Evolutionary conservation across 495 filamentous ascomycete genomes (phyloP).

Genomic region (Penicillium mononematosum): DNA sequence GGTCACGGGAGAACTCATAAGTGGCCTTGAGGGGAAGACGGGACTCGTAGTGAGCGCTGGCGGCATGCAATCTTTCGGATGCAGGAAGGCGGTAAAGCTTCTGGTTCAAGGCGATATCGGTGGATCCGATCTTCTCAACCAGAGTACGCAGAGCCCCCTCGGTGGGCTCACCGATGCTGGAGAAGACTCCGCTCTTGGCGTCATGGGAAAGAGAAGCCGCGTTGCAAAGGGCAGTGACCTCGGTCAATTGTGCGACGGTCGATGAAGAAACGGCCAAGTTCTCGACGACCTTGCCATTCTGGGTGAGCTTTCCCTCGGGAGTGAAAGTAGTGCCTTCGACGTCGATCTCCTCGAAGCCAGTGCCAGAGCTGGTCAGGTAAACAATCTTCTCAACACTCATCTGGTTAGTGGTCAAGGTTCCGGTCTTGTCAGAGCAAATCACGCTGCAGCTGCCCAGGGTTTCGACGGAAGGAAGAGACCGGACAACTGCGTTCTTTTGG

Average conservation of each 20-base stretch:
- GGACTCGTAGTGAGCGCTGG: constrained; percentile 82
- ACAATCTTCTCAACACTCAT: constrained; percentile 98
- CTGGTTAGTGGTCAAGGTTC: constrained; percentile 97
- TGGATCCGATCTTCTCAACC: constrained; percentile 90
- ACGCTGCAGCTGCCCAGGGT: constrained; percentile 98
- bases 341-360: constrained; percentile 79
- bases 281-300: constrained; percentile 63
- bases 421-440: constrained; percentile 99
- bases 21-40: constrained; percentile 72
- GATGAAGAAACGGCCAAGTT: constrained; percentile 73
- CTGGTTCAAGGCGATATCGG: constrained; percentile 56
- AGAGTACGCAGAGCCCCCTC: constrained; percentile 90
- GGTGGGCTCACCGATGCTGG: constrained; percentile 91
- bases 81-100: constrained; percentile 46
- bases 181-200: constrained; percentile 65
- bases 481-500: constrained; percentile 93
- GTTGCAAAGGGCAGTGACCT: constrained; percentile 90
- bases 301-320: constrained; percentile 71
- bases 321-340: constrained; percentile 94
- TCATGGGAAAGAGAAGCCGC: constrained; percentile 83
- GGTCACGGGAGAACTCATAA: constrained; percentile 96
- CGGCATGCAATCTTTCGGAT: constrained; percentile 66
- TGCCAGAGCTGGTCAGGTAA: constrained; percentile 69
- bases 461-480: constrained; percentile 94
- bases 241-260: constrained; percentile 75